A percentile compares a stretch with the other conserved stretches of the same genome.
Conservation (phyloP, 2,329 filamentous ascomycete species). For the Venturiaceae sp. region DNA sequence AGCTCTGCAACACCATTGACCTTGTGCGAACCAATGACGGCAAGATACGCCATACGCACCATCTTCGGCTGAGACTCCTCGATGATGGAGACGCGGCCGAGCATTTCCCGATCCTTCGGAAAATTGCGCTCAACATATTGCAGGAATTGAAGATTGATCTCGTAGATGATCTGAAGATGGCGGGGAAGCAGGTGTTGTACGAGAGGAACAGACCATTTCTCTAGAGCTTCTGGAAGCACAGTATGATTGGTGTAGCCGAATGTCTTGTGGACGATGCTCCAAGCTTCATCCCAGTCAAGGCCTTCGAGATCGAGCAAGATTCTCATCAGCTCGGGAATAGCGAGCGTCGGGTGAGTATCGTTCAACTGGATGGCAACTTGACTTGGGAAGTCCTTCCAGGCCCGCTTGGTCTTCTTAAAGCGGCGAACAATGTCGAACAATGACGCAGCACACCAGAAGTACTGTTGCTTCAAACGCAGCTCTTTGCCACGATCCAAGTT, state of each 20-base stretch:
- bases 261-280: constrained; percentile 52
- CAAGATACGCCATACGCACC: constrained; percentile 93
- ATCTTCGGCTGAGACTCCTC: constrained; percentile 96
- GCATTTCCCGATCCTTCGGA: constrained; percentile 79
- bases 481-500: constrained; percentile 96
- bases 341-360: constrained; percentile 92
- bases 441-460: constrained; percentile 98
- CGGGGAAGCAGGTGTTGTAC: constrained; percentile 88
- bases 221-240: constrained; percentile 87
- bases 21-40: constrained; percentile 96
- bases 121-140: constrained; percentile 85
- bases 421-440: constrained; percentile 92
- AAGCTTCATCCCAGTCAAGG: constrained; percentile 86
- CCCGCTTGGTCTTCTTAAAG: constrained; percentile 92
- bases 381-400: constrained; percentile 86
- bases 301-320: constrained; percentile 86
- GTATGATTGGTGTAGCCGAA: constrained; percentile 99
- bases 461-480: constrained; percentile 95
- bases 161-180: constrained; percentile 94
- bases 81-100: constrained; percentile 86
- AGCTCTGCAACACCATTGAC: constrained; percentile 97
- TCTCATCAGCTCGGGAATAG: constrained; percentile 90
- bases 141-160: constrained; percentile 92
- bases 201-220: constrained; percentile 95
- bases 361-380: constrained; percentile 97